Evolutionary conservation across 345 rosid genomes (phyloP).

Genomic region (Salix udensis): DNA sequence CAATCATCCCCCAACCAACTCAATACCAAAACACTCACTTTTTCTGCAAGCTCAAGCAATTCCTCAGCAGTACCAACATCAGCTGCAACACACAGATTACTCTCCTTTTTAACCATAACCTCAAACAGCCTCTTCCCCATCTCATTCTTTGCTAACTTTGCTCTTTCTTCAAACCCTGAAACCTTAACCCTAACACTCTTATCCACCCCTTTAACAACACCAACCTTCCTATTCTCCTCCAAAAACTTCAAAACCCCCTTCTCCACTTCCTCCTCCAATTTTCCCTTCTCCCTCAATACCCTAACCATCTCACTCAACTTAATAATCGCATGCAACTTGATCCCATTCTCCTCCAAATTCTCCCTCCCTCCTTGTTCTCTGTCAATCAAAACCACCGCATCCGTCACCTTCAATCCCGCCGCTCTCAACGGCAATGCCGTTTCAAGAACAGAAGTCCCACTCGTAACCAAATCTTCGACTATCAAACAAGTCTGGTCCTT

Average conservation of each 20-base stretch:
- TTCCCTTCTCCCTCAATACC: constrained; percentile 77
- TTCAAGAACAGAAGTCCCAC: constrained; percentile 91
- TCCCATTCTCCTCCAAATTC: constrained; percentile 70
- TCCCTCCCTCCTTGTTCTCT: constrained; percentile 94
- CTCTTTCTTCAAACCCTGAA: constrained; percentile 61
- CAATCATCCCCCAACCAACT: background rate
- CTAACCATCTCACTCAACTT: constrained; percentile 78
- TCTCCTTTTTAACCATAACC: constrained; percentile 79
- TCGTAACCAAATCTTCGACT: constrained; percentile 83
- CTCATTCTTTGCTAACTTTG: constrained; percentile 60
- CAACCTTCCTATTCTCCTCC: constrained; percentile 72
- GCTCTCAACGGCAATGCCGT: constrained; percentile 77
- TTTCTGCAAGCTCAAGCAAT: constrained; percentile 81
- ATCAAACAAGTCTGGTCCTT: constrained; percentile 57
- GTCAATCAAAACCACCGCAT: constrained; percentile 86
- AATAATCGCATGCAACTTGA: constrained; percentile 65
- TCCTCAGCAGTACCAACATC: constrained; percentile 91
- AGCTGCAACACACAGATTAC: constrained; percentile 89
- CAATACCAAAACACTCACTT: constrained; percentile 34
- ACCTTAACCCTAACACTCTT: constrained; percentile 35
- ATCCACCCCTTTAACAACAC: constrained; percentile 52
- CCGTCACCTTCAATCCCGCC: constrained; percentile 70
- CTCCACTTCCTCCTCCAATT: constrained; percentile 61
- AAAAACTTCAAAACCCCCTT: constrained; percentile 55
- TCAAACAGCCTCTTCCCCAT: constrained; percentile 75